Evolutionary conservation across 2,329 filamentous ascomycete genomes (phyloP).

Genomic region (Xylaria sp.): DNA sequence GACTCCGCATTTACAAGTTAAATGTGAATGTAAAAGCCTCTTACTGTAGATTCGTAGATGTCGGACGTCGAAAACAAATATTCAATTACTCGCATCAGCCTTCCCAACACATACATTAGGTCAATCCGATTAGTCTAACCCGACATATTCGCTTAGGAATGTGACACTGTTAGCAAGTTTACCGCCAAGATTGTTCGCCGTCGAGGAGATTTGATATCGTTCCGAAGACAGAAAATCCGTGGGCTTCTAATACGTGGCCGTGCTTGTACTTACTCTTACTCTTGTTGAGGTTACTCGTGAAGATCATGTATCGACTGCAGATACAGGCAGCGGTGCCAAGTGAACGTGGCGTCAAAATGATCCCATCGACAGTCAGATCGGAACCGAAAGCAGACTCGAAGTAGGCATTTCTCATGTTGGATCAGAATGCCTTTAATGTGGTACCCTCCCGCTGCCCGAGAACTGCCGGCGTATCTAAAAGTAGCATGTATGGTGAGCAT

Average conservation of each 20-base stretch:
- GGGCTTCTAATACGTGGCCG: slow-evolving; percentile 60
- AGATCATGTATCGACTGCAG: slow-evolving; percentile 62
- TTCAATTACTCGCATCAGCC: slow-evolving; percentile 68
- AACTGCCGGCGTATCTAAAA: slow-evolving; percentile 62
- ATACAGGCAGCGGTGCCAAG: slow-evolving; percentile 18
- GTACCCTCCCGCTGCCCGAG: slow-evolving; percentile 58
- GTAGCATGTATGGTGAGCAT: neutral
- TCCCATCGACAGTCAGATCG: slow-evolving; percentile 71
- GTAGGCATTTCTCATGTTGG: slow-evolving; percentile 72
- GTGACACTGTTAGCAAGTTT: slow-evolving; percentile 69
- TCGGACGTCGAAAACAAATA: slow-evolving; percentile 61
- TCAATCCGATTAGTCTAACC: slow-evolving; percentile 60
- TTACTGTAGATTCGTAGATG: slow-evolving; percentile 54
- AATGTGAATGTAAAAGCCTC: slow-evolving; percentile 67
- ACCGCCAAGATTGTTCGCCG: slow-evolving; percentile 65
- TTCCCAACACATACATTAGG: slow-evolving; percentile 54
- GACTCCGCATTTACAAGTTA: slow-evolving; percentile 72
- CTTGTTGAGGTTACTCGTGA: slow-evolving; percentile 71
- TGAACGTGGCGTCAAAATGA: slow-evolving; percentile 71
- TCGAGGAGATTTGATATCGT: slow-evolving; percentile 72
- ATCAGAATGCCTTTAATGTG: slow-evolving; percentile 70
- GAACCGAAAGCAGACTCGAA: slow-evolving; percentile 71
- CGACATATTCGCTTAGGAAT: slow-evolving; percentile 66
- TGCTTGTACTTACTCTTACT: slow-evolving; percentile 69
- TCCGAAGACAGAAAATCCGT: slow-evolving; percentile 50